These are phyloP conservation scores for barley (Hordeum vulgare) DNA, from an alignment of 176 grass and related monocot species.

Conservation along the genomic window MorexV3_pseudomolecules_assembly NC_058518.1:487766265-487766764, in stretches of 20 bases:
- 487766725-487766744: neutral
- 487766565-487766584: neutral
- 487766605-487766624: neutral
- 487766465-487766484: rapidly evolving
- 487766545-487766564: constrained; percentile 16
- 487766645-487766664: neutral
- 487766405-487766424: neutral
- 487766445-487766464: neutral
- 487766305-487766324: neutral
- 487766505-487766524: neutral
- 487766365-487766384: neutral
- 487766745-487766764: neutral
- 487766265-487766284: neutral
- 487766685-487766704: neutral
- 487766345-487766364: neutral
- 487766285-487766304: neutral
- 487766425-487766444: neutral
- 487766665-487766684: neutral
- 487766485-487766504: neutral
- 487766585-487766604: neutral
- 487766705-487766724: neutral
- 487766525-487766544: neutral
- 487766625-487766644: constrained; percentile 1
- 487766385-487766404: neutral
- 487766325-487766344: neutral